Percentiles rank a stretch among this genome's conserved stretches.
These are phyloP conservation scores for Coemansia sp. DNA, from an alignment of 192 early-diverging fungal species.

Conservation along the genomic window DNA sequence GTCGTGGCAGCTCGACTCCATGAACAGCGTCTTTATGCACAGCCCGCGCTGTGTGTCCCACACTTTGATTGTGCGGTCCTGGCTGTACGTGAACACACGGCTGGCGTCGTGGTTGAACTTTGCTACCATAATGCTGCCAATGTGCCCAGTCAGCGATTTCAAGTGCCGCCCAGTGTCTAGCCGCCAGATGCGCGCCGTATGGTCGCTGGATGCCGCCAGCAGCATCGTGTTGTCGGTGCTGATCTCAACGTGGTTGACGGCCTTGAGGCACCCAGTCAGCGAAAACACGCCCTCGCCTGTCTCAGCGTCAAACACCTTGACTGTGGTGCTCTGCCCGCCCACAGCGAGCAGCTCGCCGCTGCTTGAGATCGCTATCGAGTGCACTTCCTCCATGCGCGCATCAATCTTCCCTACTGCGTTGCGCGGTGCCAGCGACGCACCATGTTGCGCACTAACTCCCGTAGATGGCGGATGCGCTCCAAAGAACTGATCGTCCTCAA, in stretches of 20 bases:
- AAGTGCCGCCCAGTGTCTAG: slow-evolving; percentile 72
- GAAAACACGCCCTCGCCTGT: slow-evolving; percentile 64
- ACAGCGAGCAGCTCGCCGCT: slow-evolving; percentile 73
- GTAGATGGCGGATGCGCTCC: slow-evolving; percentile 18
- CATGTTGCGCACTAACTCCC: slow-evolving; percentile 12
- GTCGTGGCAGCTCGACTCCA: slow-evolving; percentile 94
- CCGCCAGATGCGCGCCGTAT: slow-evolving; percentile 85
- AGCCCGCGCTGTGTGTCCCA: slow-evolving; percentile 92
- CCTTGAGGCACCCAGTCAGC: slow-evolving; percentile 80
- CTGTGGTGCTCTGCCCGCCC: slow-evolving; percentile 77
- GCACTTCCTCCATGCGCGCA: slow-evolving; percentile 67
- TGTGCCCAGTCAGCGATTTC: slow-evolving; percentile 94
- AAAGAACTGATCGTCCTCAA: slow-evolving; percentile 46
- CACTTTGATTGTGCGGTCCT: slow-evolving; percentile 93
- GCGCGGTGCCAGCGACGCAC: slow-evolving; percentile 42
- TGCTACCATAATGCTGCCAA: slow-evolving; percentile 87
- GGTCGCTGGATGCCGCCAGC: slow-evolving; percentile 84
- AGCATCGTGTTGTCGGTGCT: slow-evolving; percentile 45
- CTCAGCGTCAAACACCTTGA: slow-evolving; percentile 75
- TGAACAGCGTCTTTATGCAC: slow-evolving; percentile 89
- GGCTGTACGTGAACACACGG: slow-evolving; percentile 88
- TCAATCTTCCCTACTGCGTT: slow-evolving; percentile 45
- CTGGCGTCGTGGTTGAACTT: slow-evolving; percentile 77
- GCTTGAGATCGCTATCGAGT: slow-evolving; percentile 71
- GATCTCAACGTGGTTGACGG: slow-evolving; percentile 74